Base-by-base conservation (phyloP, 208 protist species). In the Leishmania guyanensis region DNA sequence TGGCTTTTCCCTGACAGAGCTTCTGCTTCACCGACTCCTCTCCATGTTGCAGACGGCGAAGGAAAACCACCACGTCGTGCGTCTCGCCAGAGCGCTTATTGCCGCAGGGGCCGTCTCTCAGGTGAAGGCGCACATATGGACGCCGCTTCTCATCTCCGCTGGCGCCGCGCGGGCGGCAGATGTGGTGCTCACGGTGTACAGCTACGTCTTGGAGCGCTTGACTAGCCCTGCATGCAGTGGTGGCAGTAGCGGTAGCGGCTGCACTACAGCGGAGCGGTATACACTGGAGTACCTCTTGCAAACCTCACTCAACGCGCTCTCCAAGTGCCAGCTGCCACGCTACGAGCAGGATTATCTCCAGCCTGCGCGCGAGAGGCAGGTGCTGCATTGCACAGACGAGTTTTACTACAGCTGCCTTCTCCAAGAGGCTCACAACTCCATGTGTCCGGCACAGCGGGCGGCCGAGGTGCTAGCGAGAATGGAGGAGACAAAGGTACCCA, bases 281-380 rank as follows among this genome's bases (percentile, higher is more conserved):
- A 82, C 77, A n/a, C 87, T 83, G 72, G 89, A 93, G 83, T 96
- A 96, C 77, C 83, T 96, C 39, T 87, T 96, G 39, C 91, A 95
- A 64, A 96, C 91, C 20, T 69, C 91, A 12, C 83, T 96, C 73
- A 87, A 84, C 74, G 86, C 91, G 0, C 87, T 96, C 39, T 92
- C 93, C 33, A 92, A 91, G 80, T 94, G 91, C 62, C 91, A 94
- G 76, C 43, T 95, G n/a, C 77, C 83, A 6, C 56, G 88, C 53
- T 96, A 89, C 80, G 88, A 94, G 77, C 79, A 84, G 62, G 79
- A 87, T 20, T 95, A 94, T 77, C 77, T 96, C 8, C 76, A 64
- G 22, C 91, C 93, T 0, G 79, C 83, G n/a, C 77, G 78, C 33
- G 82, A 92, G 39, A 36, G 60, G 22, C 81, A 83, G 5, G 36